phyloP scores from a whole-genome alignment of 441 rosid species.

The Gossypium davidsonii region DNA sequence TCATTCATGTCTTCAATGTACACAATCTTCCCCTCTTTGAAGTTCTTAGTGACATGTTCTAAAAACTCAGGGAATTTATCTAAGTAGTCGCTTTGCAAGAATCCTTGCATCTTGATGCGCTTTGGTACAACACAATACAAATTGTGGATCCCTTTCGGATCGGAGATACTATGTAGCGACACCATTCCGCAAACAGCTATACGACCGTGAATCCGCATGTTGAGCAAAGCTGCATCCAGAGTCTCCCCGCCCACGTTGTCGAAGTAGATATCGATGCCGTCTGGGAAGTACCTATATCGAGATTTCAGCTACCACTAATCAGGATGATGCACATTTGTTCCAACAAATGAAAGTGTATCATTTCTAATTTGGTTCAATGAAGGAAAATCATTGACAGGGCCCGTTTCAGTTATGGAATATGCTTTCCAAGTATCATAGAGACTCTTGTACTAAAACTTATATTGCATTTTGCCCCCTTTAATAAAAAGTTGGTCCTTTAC shows the following conservation, averaged over 20 bases:
- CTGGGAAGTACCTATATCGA: conserved; percentile 45
- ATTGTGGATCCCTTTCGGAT: conserved; percentile 43
- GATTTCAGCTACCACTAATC: background rate
- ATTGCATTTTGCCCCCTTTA: too few species aligned
- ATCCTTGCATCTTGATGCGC: conserved; percentile 55
- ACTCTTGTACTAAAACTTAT: too few species aligned
- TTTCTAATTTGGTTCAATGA: background rate
- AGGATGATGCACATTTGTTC: background rate
- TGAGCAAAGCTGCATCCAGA: conserved; percentile 64
- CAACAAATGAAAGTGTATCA: background rate
- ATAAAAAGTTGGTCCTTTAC: too few species aligned
- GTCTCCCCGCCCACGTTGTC: conserved; percentile 69
- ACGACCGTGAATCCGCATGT: conserved; percentile 52
- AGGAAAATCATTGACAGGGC: background rate
- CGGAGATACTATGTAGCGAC: conserved; percentile 34
- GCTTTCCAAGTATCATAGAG: background rate
- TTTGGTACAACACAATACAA: conserved; percentile 34
- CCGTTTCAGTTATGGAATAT: background rate
- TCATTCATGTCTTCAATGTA: conserved; percentile 52
- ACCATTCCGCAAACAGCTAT: conserved; percentile 80
- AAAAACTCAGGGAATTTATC: conserved; percentile 40
- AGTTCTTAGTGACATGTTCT: conserved; percentile 27
- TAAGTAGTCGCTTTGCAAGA: conserved; percentile 55
- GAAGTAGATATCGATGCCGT: conserved; percentile 68
- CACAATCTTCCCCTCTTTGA: conserved; percentile 52